Conservation (phyloP, 805 yeast genomes). For the Candida railenensis region DNA sequence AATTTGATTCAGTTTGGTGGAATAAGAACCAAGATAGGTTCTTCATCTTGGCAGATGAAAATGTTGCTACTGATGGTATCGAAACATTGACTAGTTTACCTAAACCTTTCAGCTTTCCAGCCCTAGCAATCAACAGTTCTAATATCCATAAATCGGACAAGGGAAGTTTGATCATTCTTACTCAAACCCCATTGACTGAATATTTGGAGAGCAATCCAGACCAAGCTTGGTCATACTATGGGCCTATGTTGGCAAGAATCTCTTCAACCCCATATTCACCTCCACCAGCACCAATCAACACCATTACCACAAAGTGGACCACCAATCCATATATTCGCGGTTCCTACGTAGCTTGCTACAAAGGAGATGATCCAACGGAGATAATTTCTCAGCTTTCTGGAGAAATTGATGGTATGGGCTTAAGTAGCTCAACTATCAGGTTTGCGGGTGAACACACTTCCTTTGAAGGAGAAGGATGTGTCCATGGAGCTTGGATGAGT, state of each 20-base stretch:
- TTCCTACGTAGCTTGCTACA: conserved; percentile 70
- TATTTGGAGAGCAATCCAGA: conserved; percentile 49
- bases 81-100: conserved; percentile 24
- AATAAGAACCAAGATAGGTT: conserved; percentile 45
- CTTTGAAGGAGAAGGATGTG: conserved; percentile 86
- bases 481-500: conserved; percentile 85
- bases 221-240: conserved; percentile 56
- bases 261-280: conserved; percentile 8
- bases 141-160: conserved; percentile 27
- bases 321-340: conserved; percentile 76
- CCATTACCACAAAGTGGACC: conserved; percentile 71
- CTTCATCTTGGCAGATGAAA: conserved; percentile 19
- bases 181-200: conserved; percentile 74
- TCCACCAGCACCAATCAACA: conserved; percentile 25
- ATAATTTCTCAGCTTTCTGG: conserved; percentile 59
- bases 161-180: conserved; percentile 62
- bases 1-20: conserved; percentile 43
- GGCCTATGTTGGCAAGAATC: conserved; percentile 47
- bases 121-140: conserved; percentile 59
- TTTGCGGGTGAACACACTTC: conserved; percentile 93
- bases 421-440: conserved; percentile 50
- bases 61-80: not conserved
- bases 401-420: conserved; percentile 26
- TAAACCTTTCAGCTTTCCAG: conserved; percentile 57
- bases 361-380: conserved; percentile 69